Evolutionary conservation across 2,329 filamentous ascomycete species (phyloP).

Genomic region (Xylariaceae sp.): DNA sequence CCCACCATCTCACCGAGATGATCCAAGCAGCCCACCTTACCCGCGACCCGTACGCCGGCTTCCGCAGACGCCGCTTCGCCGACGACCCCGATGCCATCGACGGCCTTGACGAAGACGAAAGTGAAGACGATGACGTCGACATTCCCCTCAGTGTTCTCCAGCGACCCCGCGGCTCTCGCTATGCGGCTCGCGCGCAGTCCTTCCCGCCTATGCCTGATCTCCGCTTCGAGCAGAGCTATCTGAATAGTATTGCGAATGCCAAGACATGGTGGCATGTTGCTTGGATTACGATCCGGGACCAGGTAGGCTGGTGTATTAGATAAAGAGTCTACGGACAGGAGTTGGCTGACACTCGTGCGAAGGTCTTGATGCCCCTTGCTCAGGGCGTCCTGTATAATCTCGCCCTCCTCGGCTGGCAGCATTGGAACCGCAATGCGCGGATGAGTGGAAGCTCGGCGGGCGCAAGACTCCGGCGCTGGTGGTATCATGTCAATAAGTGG

Average conservation of each 20-base stretch:
- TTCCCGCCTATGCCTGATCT: constrained; percentile 74
- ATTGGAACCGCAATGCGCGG: constrained; percentile 76
- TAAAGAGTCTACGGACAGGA: too few relatives aligned
- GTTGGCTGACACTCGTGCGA: not conserved
- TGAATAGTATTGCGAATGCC: constrained; percentile 77
- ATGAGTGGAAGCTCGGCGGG: constrained; percentile 73
- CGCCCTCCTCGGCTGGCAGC: constrained; percentile 77
- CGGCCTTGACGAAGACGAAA: constrained; percentile 21
- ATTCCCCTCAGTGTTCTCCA: constrained; percentile 63
- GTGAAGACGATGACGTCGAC: constrained; percentile 61
- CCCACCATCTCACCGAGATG: constrained; percentile 65
- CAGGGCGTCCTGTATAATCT: constrained; percentile 91
- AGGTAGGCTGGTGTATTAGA: constrained; percentile 48
- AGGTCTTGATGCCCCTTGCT: constrained; percentile 79
- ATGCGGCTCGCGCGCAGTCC: constrained; percentile 37
- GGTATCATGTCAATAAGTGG: constrained; percentile 95
- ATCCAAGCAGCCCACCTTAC: constrained; percentile 79
- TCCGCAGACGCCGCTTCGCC: not conserved
- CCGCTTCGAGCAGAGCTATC: constrained; percentile 96
- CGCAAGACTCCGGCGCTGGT: constrained; percentile 78
- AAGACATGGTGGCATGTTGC: constrained; percentile 73
- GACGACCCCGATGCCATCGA: not conserved
- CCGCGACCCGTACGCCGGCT: constrained; percentile 49
- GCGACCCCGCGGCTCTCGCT: constrained; percentile 43
- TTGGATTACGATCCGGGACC: constrained; percentile 83